Evolutionary conservation across 2,329 filamentous ascomycete genomes (phyloP), one percentile per base, ranked within the genome.

Genomic region (Sclerotinia glacialis): DNA sequence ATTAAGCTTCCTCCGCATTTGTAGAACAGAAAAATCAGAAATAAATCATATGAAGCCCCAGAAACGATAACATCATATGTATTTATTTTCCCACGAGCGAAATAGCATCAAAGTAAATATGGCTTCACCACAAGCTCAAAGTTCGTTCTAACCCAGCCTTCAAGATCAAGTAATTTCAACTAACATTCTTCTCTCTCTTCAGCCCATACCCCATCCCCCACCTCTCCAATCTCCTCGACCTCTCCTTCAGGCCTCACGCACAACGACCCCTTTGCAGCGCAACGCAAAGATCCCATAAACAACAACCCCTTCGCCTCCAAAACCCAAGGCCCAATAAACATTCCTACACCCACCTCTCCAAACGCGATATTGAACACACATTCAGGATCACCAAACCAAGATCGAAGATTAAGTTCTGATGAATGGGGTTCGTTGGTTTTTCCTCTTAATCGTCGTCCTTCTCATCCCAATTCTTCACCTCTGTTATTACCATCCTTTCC

Each of bases 331-430:
- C 61, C 61, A 18, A 56, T 44, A 46, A 56, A 47, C 34, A 65
- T 59, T 5, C 46, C 46, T 4, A 58, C 40, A 11, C 40, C 50
- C 18, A 47, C 52, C 11, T 50, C 42, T 40, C 53, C 63, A 31
- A 65, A 49, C 1, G 28, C n/a, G 21, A 59, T 21, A n/a, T 14
- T 31, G 8, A 34, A 65, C 18, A 37, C 49, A 4, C 63, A 60
- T 60, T 58, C 52, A 2, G 54, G 16, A n/a, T 53, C 56, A 28
- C 49, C 64, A 28, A 50, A 26, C 16, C 37, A 54, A 49, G 64
- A 66, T 47, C 56, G 64, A 34, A 47, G 64, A 34, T 47, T 62
- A n/a, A 66, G 64, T 63, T 66, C 64, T 40, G 64, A 66, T 66
- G 64, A 66, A 63, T 66, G 64, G 64, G 64, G 64, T 66, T 59